These are phyloP conservation scores for Rosa lucieae DNA, from an alignment of 306 rosid genomes.

Conservation along the genomic window DNA sequence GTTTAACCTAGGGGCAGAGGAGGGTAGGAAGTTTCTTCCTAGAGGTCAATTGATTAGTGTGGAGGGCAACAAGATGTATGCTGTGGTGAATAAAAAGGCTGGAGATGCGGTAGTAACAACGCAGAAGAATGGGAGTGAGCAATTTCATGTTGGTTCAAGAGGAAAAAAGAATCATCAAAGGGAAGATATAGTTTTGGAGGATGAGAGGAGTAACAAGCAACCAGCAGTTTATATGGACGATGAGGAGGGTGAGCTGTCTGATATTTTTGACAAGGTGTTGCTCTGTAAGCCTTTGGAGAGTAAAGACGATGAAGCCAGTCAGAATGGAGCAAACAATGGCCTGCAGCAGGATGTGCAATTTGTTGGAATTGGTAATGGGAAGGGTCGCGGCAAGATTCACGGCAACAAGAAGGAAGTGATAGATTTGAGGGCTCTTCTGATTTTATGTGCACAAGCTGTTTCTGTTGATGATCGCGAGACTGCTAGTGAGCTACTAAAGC, in stretches of 20 bases:
- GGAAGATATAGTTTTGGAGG: conserved; percentile 30
- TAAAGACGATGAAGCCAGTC: conserved; percentile 6
- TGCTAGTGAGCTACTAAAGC: conserved; percentile 60
- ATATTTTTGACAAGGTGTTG: conserved; percentile 34
- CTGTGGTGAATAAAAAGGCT: not conserved
- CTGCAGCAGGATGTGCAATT: not conserved
- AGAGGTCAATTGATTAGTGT: conserved; percentile 42
- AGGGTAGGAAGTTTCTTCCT: conserved; percentile 85
- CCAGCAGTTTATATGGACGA: conserved; percentile 23
- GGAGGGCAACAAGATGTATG: conserved; percentile 21
- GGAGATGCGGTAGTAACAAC: too few relatives aligned
- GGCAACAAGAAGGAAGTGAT: conserved; percentile 36
- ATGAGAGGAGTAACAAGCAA: conserved; percentile 41
- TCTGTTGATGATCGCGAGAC: conserved; percentile 54
- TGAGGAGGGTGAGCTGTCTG: conserved; percentile 8
- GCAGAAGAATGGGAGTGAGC: conserved; percentile 36
- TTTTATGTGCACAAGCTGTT: conserved; percentile 66
- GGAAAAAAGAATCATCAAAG: conserved; percentile 34
- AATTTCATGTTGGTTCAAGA: conserved; percentile 16
- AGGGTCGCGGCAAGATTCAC: too few relatives aligned
- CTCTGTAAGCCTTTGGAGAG: conserved; percentile 6
- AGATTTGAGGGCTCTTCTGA: conserved; percentile 58
- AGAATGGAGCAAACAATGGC: conserved; percentile 16
- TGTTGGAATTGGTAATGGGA: too few relatives aligned
- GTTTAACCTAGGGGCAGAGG: conserved; percentile 70